Conservation (phyloP, 2,329 filamentous ascomycete genomes). For the Ophiostoma ulmi region DNA sequence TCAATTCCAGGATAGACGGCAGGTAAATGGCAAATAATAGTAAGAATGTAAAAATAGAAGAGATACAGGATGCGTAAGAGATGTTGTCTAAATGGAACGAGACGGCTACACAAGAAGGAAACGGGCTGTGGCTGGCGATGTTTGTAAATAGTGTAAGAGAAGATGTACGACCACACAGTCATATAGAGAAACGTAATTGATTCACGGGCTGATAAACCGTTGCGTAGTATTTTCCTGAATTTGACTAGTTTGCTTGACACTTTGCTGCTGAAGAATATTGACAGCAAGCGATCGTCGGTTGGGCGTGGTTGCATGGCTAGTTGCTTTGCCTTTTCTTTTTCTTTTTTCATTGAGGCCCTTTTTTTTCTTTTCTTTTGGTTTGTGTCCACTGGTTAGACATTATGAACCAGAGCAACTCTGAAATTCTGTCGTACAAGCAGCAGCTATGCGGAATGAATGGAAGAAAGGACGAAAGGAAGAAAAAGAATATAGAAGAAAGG, state of each 20-base stretch:
- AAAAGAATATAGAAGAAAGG: no score
- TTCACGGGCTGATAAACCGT: not conserved
- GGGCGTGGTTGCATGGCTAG: no score
- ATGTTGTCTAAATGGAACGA: not conserved
- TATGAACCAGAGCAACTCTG: not conserved
- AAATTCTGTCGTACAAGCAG: not conserved
- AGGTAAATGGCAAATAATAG: no score
- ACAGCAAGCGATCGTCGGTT: not conserved
- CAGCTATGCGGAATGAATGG: not conserved
- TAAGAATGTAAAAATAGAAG: not conserved
- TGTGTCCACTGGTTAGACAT: not conserved
- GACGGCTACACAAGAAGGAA: not conserved
- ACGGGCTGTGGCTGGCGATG: not conserved
- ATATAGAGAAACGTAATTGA: not conserved
- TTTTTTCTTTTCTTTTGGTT: not conserved
- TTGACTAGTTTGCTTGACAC: not conserved
- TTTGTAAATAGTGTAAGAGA: not conserved
- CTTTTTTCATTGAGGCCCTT: not conserved
- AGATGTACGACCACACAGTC: not conserved
- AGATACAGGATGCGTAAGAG: not conserved
- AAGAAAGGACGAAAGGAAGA: not conserved
- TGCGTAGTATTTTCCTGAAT: no score
- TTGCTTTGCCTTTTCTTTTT: not conserved
- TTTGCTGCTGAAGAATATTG: not conserved
- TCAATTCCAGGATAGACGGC: no score